phyloP scores from a whole-genome alignment of 2,329 filamentous ascomycete genomes.

The Madurella mycetomatis region DNA sequence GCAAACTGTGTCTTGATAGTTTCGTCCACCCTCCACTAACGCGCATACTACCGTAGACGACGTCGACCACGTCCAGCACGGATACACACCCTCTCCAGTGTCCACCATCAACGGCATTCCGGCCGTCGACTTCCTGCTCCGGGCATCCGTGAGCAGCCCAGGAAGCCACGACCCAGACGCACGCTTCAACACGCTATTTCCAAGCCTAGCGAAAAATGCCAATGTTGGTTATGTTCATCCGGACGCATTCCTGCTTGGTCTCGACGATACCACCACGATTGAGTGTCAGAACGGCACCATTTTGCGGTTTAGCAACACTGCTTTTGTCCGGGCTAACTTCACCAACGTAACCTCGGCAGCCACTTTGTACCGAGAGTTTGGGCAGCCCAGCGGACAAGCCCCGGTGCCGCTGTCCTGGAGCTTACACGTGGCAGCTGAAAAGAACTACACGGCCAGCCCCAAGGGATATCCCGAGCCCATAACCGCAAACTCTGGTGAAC shows the following conservation, averaged over 20 bases:
- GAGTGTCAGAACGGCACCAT: constrained; percentile 13
- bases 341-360: constrained; percentile 11
- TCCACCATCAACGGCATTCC: constrained; percentile 14
- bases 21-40: neutral
- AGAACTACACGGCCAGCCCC: constrained; percentile 5
- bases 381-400: neutral
- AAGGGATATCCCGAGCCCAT: no score
- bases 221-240: neutral
- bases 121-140: constrained; percentile 8
- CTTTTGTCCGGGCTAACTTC: constrained; percentile 15
- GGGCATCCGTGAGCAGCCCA: neutral
- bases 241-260: neutral
- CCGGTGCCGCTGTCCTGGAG: neutral
- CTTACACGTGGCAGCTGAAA: neutral
- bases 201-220: constrained; percentile 7
- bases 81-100: constrained; percentile 18
- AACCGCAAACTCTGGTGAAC: no score
- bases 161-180: constrained; percentile 20
- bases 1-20: no score
- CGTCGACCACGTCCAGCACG: neutral
- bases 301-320: constrained; percentile 8
- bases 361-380: constrained; percentile 9
- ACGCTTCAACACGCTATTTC: constrained; percentile 18
- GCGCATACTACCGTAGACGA: constrained; percentile 5
- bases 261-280: constrained; percentile 13